Evolutionary conservation across 2,329 filamentous ascomycete species (phyloP), one percentile per base, ranked within the genome.

Genomic region (Cadophora sp.): DNA sequence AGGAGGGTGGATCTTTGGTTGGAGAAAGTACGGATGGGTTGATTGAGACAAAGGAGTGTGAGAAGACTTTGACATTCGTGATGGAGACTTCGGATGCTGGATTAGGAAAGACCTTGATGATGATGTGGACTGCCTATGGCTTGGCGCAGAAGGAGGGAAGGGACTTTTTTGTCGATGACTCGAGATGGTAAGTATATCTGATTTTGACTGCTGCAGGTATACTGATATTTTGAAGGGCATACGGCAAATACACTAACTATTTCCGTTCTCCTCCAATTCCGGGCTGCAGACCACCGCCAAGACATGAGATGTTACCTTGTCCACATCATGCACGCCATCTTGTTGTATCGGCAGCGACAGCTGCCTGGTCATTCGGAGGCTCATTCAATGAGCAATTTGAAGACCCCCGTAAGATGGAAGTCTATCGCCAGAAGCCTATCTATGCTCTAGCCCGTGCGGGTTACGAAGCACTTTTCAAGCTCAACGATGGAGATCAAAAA

Each of bases 121-220:
- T 90, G 76, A 77, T 97, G 66, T 97, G 93, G 93, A 91, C 91
- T 74, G 90, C 92, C 29, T 97, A 96, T 77, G 92, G 92, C 3
- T 81, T 97, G 64, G 92, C 93, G 1, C 84, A 90, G 76, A 86
- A 89, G 68, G 91, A 97, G 77, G 87, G 87, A 16, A 84, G 93
- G 27, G 84, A 88, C 0, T 97, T 97, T 79, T 97, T 97, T 80
- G 83, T 97, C 70, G 92, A 97, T 74, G 93, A 97, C 79, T 88
- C 91, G 7, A 85, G 90, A 72, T 97, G 94, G 86, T 84, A 78
- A 65, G 78, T 71, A 64, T 22, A 31, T 34, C 26, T 31, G n/a
- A 43, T 37, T 3, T 24, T 66, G 24, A 16, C 34, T 22, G 27
- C 12, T n/a, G 4, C 19, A 24, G 14, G 34, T 62, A 60, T 64